phyloP scores from a whole-genome alignment of 306 rosid species.

The Trifolium fragiferum region DNA sequence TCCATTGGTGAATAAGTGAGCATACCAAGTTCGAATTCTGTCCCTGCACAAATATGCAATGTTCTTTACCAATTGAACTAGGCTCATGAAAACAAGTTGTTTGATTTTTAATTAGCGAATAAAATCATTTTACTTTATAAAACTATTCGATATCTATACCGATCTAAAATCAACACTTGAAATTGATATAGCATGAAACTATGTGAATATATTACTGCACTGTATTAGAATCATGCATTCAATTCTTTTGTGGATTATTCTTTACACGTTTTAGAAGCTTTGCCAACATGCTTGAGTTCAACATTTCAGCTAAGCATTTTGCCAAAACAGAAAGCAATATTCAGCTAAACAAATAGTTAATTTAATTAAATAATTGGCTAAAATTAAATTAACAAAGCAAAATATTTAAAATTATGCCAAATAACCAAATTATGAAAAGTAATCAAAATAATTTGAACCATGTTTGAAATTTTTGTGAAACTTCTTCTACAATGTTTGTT shows the following conservation, averaged over 20 bases:
- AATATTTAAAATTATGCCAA: not conserved
- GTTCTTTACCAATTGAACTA: too few relatives aligned
- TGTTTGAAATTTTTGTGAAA: not conserved
- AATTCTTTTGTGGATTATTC: not conserved
- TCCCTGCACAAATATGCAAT: too few relatives aligned
- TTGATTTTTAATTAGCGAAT: too few relatives aligned
- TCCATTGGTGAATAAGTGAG: too few relatives aligned
- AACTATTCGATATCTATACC: too few relatives aligned
- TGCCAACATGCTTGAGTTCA: not conserved
- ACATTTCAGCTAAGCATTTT: not conserved
- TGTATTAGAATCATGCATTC: too few relatives aligned
- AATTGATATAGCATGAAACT: too few relatives aligned
- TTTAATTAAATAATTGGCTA: not conserved
- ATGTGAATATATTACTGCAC: too few relatives aligned
- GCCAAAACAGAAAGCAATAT: not conserved
- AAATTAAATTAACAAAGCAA: not conserved
- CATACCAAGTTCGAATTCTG: too few relatives aligned
- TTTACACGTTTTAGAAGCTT: not conserved
- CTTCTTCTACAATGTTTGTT: not conserved
- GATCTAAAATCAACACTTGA: too few relatives aligned
- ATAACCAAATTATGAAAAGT: not conserved
- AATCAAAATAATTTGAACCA: not conserved
- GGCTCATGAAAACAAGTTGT: too few relatives aligned
- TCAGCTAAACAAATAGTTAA: not conserved
- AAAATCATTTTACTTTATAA: too few relatives aligned